Percentiles rank a stretch among this genome's conserved stretches.
Evolutionary conservation across 176 grass and related monocot genomes (phyloP).

Genomic region (Alloteropsis semialata): DNA sequence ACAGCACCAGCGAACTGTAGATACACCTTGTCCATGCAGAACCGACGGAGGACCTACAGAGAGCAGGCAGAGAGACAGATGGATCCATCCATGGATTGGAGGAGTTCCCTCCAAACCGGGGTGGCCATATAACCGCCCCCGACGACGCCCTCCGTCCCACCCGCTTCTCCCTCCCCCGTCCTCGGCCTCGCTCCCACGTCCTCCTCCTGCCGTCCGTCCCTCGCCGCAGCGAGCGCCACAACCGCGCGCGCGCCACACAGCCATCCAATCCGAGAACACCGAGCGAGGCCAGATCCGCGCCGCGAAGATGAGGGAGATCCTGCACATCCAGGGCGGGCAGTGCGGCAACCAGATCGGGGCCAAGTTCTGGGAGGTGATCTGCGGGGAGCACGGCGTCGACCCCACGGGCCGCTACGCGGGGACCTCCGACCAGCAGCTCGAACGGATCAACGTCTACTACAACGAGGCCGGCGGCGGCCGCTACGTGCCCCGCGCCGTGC

Average conservation of each 20-base stretch:
- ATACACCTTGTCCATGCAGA: constrained; percentile 27
- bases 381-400: constrained; percentile 86
- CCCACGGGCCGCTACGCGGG: constrained; percentile 49
- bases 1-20: background rate
- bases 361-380: constrained; percentile 99
- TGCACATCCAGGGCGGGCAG: constrained; percentile 86
- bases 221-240: background rate
- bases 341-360: constrained; percentile 97
- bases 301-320: constrained; percentile 82
- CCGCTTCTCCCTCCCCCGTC: background rate
- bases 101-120: background rate
- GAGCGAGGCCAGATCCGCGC: background rate
- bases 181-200: background rate
- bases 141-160: background rate
- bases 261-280: too few species aligned
- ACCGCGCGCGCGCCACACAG: background rate
- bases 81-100: background rate
- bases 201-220: background rate
- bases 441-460: constrained; percentile 86
- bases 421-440: constrained; percentile 48
- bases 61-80: background rate
- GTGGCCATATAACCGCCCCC: background rate
- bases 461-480: constrained; percentile 62
- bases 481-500: constrained; percentile 68
- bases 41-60: background rate